These are phyloP conservation scores for Quercus tomentella DNA, from an alignment of 331 rosid species.

Conservation along the genomic window DNA sequence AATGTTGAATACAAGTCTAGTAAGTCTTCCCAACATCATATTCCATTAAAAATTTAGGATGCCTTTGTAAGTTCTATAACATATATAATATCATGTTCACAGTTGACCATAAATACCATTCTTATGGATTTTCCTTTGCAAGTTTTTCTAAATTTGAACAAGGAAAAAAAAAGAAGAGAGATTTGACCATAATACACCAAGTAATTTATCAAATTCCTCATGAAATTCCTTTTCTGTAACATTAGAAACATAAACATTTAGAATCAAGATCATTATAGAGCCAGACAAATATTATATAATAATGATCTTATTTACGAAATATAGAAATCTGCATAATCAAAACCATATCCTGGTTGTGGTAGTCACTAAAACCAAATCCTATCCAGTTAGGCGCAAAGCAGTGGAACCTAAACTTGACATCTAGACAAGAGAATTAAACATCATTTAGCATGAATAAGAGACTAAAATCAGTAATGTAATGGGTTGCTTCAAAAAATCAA, in stretches of 20 bases:
- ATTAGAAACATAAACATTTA: slow-evolving; percentile 12
- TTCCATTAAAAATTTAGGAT: not conserved
- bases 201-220: slow-evolving; percentile 71
- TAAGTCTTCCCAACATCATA: not conserved
- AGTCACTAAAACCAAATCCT: slow-evolving; percentile 97
- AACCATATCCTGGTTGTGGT: slow-evolving; percentile 99
- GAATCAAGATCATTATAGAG: slow-evolving; percentile 4
- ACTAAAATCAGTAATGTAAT: too few relatives aligned
- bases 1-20: not conserved
- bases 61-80: not conserved
- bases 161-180: slow-evolving; percentile 65
- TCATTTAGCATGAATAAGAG: not conserved
- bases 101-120: slow-evolving; percentile 1
- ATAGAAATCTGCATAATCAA: slow-evolving; percentile 70
- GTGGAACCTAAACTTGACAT: slow-evolving; percentile 72
- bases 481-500: too few relatives aligned
- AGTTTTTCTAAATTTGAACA: slow-evolving; percentile 64
- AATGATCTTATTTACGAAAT: not conserved
- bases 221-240: slow-evolving; percentile 82
- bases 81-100: not conserved
- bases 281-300: slow-evolving; percentile 1
- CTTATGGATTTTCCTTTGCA: slow-evolving; percentile 7
- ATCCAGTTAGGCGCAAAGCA: slow-evolving; percentile 97
- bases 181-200: slow-evolving; percentile 46
- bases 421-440: slow-evolving; percentile 15